Evolutionary conservation across 441 rosid species (phyloP).

Genomic region (Erodium texanum): DNA sequence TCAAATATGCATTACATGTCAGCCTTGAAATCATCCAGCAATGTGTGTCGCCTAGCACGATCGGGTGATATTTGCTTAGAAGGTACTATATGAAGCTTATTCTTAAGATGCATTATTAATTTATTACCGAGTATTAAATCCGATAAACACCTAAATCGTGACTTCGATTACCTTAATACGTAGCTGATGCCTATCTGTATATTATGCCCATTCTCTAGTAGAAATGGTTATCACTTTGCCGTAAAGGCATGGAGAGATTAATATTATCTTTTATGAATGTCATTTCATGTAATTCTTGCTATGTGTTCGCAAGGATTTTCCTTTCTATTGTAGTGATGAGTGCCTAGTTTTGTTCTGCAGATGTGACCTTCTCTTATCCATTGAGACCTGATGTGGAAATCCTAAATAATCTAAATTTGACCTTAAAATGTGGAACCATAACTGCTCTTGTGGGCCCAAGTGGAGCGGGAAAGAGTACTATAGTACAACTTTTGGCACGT

Average conservation of each 20-base stretch:
- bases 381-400: conserved; percentile 71
- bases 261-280: background rate
- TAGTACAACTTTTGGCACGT: conserved; percentile 86
- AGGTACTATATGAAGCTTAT: conserved; percentile 28
- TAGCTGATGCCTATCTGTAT: background rate
- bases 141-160: background rate
- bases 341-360: conserved; percentile 36
- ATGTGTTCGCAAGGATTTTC: background rate
- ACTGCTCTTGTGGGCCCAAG: conserved; percentile 93
- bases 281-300: background rate
- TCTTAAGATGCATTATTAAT: conserved; percentile 12
- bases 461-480: conserved; percentile 93
- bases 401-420: conserved; percentile 57
- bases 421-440: conserved; percentile 65
- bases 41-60: conserved; percentile 54
- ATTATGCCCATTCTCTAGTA: too few relatives aligned
- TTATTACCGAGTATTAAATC: background rate
- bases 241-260: background rate
- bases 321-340: background rate
- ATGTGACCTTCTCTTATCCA: conserved; percentile 80
- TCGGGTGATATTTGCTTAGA: conserved; percentile 71
- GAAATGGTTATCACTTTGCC: too few relatives aligned
- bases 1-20: conserved; percentile 58
- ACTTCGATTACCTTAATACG: background rate
- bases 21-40: conserved; percentile 48